Percentiles rank a stretch among this genome's conserved stretches.
Conservation (phyloP, 106 monocot species). For the Dendrobium chrysotoxum region DNA sequence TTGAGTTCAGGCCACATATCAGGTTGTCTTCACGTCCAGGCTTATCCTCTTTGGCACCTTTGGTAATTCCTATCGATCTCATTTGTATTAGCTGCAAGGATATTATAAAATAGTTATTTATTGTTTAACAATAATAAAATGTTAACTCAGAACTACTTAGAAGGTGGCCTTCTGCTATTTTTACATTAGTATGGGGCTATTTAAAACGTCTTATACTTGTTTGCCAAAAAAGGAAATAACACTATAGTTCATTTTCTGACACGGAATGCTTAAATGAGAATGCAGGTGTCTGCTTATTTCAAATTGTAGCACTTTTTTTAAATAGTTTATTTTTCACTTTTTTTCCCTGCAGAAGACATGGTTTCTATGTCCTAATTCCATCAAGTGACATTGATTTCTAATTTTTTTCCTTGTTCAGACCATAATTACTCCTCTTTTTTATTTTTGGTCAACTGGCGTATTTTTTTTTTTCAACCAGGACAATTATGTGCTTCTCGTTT, state of each 20-base stretch:
- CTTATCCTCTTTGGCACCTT: slow-evolving; percentile 29
- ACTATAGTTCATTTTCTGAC: not conserved
- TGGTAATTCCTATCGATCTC: slow-evolving; percentile 23
- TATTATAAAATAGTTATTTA: not conserved
- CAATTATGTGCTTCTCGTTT: not conserved
- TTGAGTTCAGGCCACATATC: slow-evolving; percentile 65
- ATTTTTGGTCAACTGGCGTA: not conserved
- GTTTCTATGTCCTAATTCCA: not conserved
- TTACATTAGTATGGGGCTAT: not conserved
- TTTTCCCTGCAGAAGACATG: not conserved
- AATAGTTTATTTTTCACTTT: not conserved
- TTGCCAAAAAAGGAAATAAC: not conserved
- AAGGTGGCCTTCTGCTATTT: not conserved
- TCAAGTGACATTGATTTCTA: not conserved
- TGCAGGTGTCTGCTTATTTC: not conserved
- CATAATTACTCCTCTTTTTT: not conserved
- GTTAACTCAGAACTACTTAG: not conserved
- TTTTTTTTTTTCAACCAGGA: not conserved
- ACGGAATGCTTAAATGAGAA: not conserved
- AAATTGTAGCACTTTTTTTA: not conserved
- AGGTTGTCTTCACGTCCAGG: slow-evolving; percentile 23
- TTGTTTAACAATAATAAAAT: not conserved
- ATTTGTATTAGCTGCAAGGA: not conserved
- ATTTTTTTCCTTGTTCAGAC: not conserved
- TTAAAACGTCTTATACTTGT: not conserved